Base-by-base conservation (phyloP, 768 basidiomycete species). In the Boletus vermiculosoides region DNA sequence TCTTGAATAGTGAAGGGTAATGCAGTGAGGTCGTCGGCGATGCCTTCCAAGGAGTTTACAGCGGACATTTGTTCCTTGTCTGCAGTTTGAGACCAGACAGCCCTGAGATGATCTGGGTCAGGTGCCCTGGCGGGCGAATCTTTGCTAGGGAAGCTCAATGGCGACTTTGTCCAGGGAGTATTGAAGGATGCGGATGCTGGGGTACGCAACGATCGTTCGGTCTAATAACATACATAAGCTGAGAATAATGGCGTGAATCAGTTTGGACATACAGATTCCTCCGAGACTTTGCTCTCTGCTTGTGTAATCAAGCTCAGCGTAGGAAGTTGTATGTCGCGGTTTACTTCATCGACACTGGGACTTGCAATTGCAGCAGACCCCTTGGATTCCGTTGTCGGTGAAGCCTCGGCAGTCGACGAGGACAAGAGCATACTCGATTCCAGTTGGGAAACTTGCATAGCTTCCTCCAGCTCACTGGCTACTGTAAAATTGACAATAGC, bases 31-130 rank as follows among this genome's bases (percentile, higher is more conserved):
- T 94, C 93, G 66, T 93, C 91, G 28, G 85, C 84, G 54, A 95
- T 91, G 18, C 86, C 87, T 66, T 92, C 86, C 56, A 95, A 74
- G 2, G 92, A 94, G 70, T 94, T 95, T 23, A 88, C 79, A 10
- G 83, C 76, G 56, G 85, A 82, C 34, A 81, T 70, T 51, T 80
- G 82, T n/a, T 84, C 77, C 69, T 88, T 87, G 68, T 85, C 84
- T 5, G 90, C 80, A 6, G 86, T 80, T 64, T 90, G 86, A 20
- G 88, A 89, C 89, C 92, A 93, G 9, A 93, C 82, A 23, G 88
- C 86, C 71, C 88, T 92, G 50, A 94, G 75, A 61, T 90, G 90
- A 65, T 92, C 90, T n/a, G 88, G 87, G 68, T 91, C 89, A 7
- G 89, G 87, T 39, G 78, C 80, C 51, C 88, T 80, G 40, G 83